Conservation (phyloP, 192 early-diverging fungal species). For the Podila minutissima region DNA sequence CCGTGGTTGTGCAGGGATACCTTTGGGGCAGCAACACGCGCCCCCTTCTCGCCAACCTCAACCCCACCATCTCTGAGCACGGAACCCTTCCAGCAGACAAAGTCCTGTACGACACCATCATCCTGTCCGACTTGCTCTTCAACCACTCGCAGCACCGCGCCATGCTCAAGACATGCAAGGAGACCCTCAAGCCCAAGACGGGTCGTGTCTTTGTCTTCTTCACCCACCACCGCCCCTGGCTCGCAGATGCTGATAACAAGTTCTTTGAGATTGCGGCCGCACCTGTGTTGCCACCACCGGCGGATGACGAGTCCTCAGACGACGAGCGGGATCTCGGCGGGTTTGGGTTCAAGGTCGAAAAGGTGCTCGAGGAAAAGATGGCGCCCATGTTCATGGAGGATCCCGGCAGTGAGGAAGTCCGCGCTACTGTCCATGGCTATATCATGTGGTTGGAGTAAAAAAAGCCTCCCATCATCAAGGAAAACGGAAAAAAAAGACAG, state of each 20-base stretch:
- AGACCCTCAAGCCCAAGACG: constrained; percentile 64
- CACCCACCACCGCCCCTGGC: constrained; percentile 86
- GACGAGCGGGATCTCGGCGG: constrained; percentile 62
- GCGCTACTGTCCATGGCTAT: constrained; percentile 86
- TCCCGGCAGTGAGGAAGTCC: constrained; percentile 77
- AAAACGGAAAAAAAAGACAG: not conserved
- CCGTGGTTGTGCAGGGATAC: constrained; percentile 63
- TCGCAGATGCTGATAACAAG: constrained; percentile 78
- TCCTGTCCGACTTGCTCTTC: constrained; percentile 87
- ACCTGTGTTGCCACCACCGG: constrained; percentile 23
- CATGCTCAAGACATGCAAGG: constrained; percentile 74
- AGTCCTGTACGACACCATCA: constrained; percentile 79
- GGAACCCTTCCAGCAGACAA: constrained; percentile 17
- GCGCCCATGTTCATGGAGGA: constrained; percentile 91
- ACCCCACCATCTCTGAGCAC: constrained; percentile 15
- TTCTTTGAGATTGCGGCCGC: constrained; percentile 81
- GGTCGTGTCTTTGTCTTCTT: constrained; percentile 82
- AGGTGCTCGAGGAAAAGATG: constrained; percentile 74
- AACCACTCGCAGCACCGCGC: constrained; percentile 89
- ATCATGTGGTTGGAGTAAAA: constrained; percentile 47
- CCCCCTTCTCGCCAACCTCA: constrained; percentile 48
- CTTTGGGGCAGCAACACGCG: constrained; percentile 74
- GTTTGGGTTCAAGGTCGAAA: constrained; percentile 73
- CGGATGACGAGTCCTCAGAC: constrained; percentile 38
- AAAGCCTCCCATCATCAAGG: not conserved